Percentiles rank a stretch among this genome's conserved stretches.
These are phyloP conservation scores for Lyophyllum semitale DNA, from an alignment of 768 basidiomycete species.

Conservation along the genomic window DNA sequence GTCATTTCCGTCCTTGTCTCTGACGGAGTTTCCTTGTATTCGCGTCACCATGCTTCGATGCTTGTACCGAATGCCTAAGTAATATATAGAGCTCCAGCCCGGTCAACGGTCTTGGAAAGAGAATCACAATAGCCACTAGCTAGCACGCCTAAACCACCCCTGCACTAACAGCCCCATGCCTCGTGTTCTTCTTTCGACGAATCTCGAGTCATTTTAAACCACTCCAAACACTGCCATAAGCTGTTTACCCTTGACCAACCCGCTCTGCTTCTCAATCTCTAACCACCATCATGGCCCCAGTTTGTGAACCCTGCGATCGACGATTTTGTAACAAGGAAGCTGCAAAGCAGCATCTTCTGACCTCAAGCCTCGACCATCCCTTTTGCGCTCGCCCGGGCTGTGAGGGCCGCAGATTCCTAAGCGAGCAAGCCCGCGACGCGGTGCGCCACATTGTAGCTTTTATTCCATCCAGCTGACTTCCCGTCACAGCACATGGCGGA, in stretches of 20 bases:
- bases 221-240: neutral
- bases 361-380: constrained; percentile 35
- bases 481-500: constrained; percentile 37
- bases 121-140: neutral
- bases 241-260: neutral
- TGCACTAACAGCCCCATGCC: constrained; percentile 1
- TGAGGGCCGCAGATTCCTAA: constrained; percentile 33
- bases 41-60: neutral
- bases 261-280: neutral
- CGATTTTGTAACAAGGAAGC: constrained; percentile 26
- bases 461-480: neutral
- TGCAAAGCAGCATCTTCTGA: constrained; percentile 37
- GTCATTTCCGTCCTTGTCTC: neutral
- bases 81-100: neutral
- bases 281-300: constrained; percentile 17
- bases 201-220: constrained; percentile 9
- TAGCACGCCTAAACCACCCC: constrained; percentile 12
- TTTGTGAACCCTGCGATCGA: neutral
- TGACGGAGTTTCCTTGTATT: neutral
- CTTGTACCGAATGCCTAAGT: neutral
- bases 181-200: constrained; percentile 8
- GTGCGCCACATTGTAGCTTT: constrained; percentile 18
- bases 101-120: neutral
- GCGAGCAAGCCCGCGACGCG: constrained; percentile 36
- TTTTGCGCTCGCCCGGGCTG: constrained; percentile 30